These are phyloP conservation scores for Dictyostelium discoideum DNA, from an alignment of 78 protist species.

Conservation along the genomic window DNA sequence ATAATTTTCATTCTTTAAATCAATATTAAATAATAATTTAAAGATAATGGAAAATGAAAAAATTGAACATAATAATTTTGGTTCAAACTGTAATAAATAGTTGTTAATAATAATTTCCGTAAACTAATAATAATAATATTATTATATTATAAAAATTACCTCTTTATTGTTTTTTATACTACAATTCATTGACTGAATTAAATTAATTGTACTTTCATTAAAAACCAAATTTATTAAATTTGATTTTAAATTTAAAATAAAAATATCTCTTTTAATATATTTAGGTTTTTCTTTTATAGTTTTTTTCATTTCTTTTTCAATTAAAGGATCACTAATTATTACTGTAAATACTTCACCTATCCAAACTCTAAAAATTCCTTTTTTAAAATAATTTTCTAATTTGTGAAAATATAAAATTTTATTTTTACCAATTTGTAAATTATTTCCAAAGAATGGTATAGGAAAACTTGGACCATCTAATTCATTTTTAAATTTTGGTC, in stretches of 20 bases:
- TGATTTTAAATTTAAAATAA: neutral
- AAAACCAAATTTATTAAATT: neutral
- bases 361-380: neutral
- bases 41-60: neutral
- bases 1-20: neutral
- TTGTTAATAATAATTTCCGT: too few species aligned
- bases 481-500: neutral
- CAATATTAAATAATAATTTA: neutral
- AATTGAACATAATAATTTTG: neutral
- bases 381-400: neutral
- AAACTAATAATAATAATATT: too few species aligned
- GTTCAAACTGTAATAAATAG: neutral
- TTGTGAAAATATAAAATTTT: neutral
- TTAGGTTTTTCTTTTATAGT: neutral
- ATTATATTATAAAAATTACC: neutral
- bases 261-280: neutral
- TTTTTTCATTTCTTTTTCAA: neutral
- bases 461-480: neutral
- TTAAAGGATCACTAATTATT: neutral
- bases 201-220: neutral
- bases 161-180: too few species aligned
- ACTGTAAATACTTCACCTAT: neutral
- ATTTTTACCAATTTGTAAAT: neutral
- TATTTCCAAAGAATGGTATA: neutral
- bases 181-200: neutral